Base-by-base conservation (phyloP, 352 stramenopile species). In the Phytopythium oedochilum region DNA sequence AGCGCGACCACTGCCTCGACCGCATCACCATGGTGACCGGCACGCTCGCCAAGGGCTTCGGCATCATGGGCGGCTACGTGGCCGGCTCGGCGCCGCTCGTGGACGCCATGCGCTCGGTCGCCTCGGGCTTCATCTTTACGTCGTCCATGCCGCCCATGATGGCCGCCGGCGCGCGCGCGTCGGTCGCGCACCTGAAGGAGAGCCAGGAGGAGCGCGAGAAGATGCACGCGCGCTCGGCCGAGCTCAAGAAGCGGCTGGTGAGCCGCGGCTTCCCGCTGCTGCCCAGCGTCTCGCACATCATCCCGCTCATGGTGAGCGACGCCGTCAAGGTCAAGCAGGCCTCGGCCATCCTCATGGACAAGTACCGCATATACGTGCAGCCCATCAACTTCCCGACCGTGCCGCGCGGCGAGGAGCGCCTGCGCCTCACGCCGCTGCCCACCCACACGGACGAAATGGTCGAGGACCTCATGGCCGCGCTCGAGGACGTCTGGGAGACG, bases 331-430 rank as follows among this genome's bases (percentile, higher is more conserved):
- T 90, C 38, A 95, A 96, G 78, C 77, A 88, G 56, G 87, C 87
- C 18, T 94, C 86, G 45, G 78, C 88, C 48, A 83, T 96, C n/a
- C 66, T 97, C 23, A 91, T 96, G 76, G 79, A 96, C 55, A 89
- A 96, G 65, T 70, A 96, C 82, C 75, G 77, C 69, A 96, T 97
- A 53, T 97, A 97, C 73, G 73, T 95, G 40, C 88, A 97, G 83
- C 84, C 88, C 2, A 97, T 97, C 70, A 97, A 97, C 79, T 97
- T 95, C 53, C 88, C 88, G 0, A 97, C 88, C 2, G 88, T 97
- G 31, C 86, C 86, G 1, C 76, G 82, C 61, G 88, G 88, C 42
- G 87, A 94, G 62, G 88, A 97, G 83, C 87, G 88, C 66, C 78
- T 97, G 8, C 84, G 88, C 57, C 69, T 97, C 45, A 96, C 88